phyloP scores from a whole-genome alignment of 2,329 filamentous ascomycete species.

The Aureobasidium sp. region DNA sequence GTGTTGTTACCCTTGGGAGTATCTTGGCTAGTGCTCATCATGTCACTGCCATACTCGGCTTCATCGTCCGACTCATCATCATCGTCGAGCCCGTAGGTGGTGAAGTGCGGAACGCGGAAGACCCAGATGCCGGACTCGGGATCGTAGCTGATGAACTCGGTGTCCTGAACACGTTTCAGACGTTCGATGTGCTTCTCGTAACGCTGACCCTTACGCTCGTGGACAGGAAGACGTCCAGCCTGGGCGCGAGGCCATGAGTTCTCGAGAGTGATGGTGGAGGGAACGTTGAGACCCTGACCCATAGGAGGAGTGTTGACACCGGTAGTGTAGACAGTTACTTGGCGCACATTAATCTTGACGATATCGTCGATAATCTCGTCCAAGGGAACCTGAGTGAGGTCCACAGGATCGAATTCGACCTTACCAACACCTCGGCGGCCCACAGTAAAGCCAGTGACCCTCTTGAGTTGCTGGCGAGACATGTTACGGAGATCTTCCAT shows the following conservation, averaged over 20 bases:
- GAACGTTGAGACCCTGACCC: constrained; percentile 87
- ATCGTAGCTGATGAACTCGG: constrained; percentile 75
- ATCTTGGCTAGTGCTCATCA: constrained; percentile 3
- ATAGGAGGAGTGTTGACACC: constrained; percentile 68
- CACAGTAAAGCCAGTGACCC: constrained; percentile 66
- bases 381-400: constrained; percentile 69
- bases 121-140: constrained; percentile 75
- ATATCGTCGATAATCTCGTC: constrained; percentile 72
- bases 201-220: constrained; percentile 54
- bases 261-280: constrained; percentile 76
- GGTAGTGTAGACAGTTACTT: constrained; percentile 78
- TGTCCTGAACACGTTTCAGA: constrained; percentile 69
- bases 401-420: constrained; percentile 75
- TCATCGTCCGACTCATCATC: constrained; percentile 46
- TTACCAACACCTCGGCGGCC: constrained; percentile 75
- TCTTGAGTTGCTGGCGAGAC: constrained; percentile 69
- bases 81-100: constrained; percentile 83
- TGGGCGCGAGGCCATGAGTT: constrained; percentile 82
- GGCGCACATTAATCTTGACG: constrained; percentile 66
- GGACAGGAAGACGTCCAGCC: constrained; percentile 47
- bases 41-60: background rate
- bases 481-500: constrained; percentile 68
- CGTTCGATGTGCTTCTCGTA: constrained; percentile 76
- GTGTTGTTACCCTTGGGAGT: constrained; percentile 14
- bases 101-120: constrained; percentile 94